Conservation (phyloP, 1,284 basidiomycete genomes). For the Leccinum cinnamomeum region DNA sequence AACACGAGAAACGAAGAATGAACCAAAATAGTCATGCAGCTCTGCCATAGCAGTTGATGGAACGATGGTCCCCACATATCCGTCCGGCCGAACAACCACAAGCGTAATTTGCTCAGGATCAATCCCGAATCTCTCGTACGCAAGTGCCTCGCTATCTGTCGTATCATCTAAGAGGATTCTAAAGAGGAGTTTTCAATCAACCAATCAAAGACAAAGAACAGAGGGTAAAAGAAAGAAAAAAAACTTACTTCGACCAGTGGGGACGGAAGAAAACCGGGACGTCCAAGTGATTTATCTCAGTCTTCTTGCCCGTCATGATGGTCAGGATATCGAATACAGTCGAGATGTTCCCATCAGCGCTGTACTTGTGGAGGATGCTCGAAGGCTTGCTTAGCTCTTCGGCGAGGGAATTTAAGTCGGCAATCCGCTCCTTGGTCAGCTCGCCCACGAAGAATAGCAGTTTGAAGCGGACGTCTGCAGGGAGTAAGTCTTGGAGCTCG, state of each 20-base stretch:
- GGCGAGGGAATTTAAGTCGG: background rate
- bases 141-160: background rate
- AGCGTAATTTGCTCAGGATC: background rate
- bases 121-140: slow-evolving; percentile 1
- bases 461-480: slow-evolving; percentile 1
- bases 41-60: background rate
- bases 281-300: background rate
- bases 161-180: slow-evolving; percentile 1
- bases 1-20: background rate
- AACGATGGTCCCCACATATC: background rate
- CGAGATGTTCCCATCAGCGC: background rate
- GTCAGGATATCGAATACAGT: background rate
- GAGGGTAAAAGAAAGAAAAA: background rate
- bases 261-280: background rate
- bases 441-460: background rate
- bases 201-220: background rate
- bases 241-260: background rate
- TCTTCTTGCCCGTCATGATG: background rate
- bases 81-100: background rate
- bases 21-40: background rate
- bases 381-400: background rate
- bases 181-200: background rate
- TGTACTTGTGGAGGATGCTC: background rate
- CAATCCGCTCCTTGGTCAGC: background rate
- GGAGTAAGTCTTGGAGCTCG: background rate